Evolutionary conservation across 2,329 filamentous ascomycete genomes (phyloP).

Genomic region (Meredithiella fracta): DNA sequence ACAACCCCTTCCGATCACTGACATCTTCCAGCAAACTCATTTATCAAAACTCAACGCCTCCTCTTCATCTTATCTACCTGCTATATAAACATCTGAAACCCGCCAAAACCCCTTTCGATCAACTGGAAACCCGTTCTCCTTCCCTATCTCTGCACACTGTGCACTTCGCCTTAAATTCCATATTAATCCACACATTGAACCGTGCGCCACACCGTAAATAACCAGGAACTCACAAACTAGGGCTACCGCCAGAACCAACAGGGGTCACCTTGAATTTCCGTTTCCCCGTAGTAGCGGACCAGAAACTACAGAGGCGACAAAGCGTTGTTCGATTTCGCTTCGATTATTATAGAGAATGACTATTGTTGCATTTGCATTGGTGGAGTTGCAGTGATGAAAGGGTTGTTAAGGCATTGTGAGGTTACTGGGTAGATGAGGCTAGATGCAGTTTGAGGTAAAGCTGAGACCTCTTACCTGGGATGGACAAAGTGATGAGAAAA

Average conservation of each 20-base stretch:
- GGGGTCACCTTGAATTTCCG: background rate
- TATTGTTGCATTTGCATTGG: background rate
- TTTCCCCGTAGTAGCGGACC: no score
- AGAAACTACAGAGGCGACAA: no score
- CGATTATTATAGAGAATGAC: background rate
- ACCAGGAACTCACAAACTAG: background rate
- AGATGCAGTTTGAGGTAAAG: background rate
- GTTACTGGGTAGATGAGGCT: background rate
- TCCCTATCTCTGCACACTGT: background rate
- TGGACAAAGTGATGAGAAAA: background rate
- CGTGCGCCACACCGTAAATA: background rate
- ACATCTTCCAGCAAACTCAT: no score
- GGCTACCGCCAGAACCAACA: background rate
- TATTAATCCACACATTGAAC: background rate
- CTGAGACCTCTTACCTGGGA: background rate
- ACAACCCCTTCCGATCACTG: no score
- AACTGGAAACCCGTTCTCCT: no score
- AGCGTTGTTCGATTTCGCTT: background rate
- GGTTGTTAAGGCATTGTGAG: background rate
- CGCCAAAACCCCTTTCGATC: no score
- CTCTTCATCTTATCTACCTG: no score
- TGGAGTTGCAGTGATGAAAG: background rate
- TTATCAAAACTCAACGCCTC: no score
- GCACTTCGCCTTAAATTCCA: background rate
- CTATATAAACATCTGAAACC: no score